A percentile compares a stretch with the other conserved stretches of the same genome.
Evolutionary conservation across 192 early-diverging fungal genomes (phyloP).

Genomic region (Backusella australiensis): DNA sequence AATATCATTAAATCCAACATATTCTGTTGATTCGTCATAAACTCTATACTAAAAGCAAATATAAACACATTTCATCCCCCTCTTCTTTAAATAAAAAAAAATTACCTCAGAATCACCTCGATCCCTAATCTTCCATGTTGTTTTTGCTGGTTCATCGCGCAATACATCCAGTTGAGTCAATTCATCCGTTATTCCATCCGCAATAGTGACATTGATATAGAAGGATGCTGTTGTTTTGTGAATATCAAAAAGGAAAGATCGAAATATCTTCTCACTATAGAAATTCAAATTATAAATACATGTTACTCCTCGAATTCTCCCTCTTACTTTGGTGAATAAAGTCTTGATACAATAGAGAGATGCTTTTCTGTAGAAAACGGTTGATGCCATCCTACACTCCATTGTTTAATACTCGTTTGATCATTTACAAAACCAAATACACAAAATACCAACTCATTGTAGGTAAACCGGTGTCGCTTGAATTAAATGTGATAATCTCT

Average conservation of each 20-base stretch:
- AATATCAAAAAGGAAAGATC: conserved; percentile 10
- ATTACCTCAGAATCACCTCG: conserved; percentile 8
- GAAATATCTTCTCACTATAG: conserved; percentile 8
- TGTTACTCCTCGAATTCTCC: neutral
- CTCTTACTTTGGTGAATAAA: conserved; percentile 19
- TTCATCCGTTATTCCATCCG: neutral
- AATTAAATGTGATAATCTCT: neutral
- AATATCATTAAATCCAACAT: conserved; percentile 10
- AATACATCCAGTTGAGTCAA: conserved; percentile 2
- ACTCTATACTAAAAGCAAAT: neutral
- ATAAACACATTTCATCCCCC: neutral
- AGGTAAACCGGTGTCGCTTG: conserved; percentile 10
- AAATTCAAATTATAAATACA: neutral
- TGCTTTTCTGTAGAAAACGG: conserved; percentile 11
- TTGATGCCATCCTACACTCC: conserved; percentile 7
- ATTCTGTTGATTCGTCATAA: neutral
- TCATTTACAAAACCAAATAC: neutral
- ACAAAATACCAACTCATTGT: conserved; percentile 8
- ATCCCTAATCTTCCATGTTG: conserved; percentile 9
- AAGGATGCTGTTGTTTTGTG: conserved; percentile 2
- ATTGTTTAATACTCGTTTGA: neutral
- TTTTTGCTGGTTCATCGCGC: neutral
- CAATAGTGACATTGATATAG: conserved; percentile 14
- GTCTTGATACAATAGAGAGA: neutral
- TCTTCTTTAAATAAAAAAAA: neutral